phyloP scores from a whole-genome alignment of 202 grass and related monocot genomes.

The Elaeis oleifera region DNA sequence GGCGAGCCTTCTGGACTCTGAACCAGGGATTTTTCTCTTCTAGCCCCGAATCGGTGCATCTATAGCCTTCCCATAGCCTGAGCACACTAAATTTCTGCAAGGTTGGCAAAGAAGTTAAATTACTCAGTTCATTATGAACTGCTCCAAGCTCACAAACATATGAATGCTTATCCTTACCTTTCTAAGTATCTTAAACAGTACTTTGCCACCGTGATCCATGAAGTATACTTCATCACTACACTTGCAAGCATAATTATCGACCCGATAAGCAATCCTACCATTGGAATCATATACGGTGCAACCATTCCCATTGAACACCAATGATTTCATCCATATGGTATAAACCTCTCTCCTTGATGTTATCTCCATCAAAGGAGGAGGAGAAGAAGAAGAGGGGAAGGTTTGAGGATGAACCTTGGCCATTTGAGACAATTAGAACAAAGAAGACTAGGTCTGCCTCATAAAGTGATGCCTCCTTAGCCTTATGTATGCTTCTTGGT shows the following conservation, averaged over 20 bases:
- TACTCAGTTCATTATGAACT: not conserved
- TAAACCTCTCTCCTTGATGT: slow-evolving; percentile 11
- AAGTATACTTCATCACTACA: slow-evolving; percentile 35
- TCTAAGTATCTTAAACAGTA: slow-evolving; percentile 32
- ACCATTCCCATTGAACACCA: slow-evolving; percentile 35
- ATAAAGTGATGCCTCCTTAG: not conserved
- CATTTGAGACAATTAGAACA: not conserved
- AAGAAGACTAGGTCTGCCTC: slow-evolving; percentile 8
- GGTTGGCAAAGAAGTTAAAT: not conserved
- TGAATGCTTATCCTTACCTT: slow-evolving; percentile 17
- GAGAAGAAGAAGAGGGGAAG: not conserved
- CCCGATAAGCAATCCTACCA: slow-evolving; percentile 35
- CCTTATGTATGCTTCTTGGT: slow-evolving; percentile 21
- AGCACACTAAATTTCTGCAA: slow-evolving; percentile 38
- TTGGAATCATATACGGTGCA: slow-evolving; percentile 45
- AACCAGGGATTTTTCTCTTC: slow-evolving; percentile 40
- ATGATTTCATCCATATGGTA: slow-evolving; percentile 52
- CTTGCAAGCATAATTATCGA: slow-evolving; percentile 44
- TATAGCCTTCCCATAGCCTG: slow-evolving; percentile 38
- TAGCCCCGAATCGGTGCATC: not conserved
- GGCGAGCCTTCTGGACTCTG: slow-evolving; percentile 20
- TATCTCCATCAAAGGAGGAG: not conserved
- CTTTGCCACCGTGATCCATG: slow-evolving; percentile 41
- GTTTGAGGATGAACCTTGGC: slow-evolving; percentile 28
- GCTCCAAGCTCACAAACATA: no score